phyloP scores from a whole-genome alignment of 1,284 basidiomycete genomes.

The Gymnopus androsaceus region DNA sequence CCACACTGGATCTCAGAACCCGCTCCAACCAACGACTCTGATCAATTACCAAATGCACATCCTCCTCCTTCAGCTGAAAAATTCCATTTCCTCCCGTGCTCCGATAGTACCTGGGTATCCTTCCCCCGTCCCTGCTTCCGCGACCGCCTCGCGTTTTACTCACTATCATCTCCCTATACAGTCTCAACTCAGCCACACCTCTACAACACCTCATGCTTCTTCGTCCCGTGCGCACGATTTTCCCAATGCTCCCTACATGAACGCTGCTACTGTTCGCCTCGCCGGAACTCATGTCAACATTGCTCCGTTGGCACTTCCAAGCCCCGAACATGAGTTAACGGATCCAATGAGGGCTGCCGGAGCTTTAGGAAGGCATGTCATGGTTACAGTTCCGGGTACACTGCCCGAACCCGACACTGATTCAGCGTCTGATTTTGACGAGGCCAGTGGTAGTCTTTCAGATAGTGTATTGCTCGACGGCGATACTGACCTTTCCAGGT shows the following conservation, averaged over 20 bases:
- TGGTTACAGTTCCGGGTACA: slow-evolving; percentile 66
- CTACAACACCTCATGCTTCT: not conserved
- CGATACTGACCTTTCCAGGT: not conserved
- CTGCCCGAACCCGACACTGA: slow-evolving; percentile 35
- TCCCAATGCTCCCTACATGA: slow-evolving; percentile 12
- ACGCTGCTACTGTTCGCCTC: slow-evolving; percentile 82
- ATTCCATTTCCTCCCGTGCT: not conserved
- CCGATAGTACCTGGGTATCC: not conserved
- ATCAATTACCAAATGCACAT: not conserved
- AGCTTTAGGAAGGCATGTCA: slow-evolving; percentile 33
- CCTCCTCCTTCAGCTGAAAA: not conserved
- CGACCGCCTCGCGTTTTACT: not conserved
- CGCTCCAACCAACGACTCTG: not conserved
- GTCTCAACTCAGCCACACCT: slow-evolving; percentile 1
- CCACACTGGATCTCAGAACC: slow-evolving; percentile 7
- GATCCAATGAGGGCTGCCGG: slow-evolving; percentile 73
- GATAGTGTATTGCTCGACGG: not conserved
- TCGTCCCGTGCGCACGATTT: slow-evolving; percentile 10
- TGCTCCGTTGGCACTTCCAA: slow-evolving; percentile 80
- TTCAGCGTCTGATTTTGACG: not conserved
- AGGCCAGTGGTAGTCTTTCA: not conserved
- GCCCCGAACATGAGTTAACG: slow-evolving; percentile 83
- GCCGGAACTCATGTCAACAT: slow-evolving; percentile 75
- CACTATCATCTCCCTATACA: not conserved
- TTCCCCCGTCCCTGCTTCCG: not conserved